Conservation (phyloP, 495 filamentous ascomycete genomes). For the Bacidia gigantensis region DNA sequence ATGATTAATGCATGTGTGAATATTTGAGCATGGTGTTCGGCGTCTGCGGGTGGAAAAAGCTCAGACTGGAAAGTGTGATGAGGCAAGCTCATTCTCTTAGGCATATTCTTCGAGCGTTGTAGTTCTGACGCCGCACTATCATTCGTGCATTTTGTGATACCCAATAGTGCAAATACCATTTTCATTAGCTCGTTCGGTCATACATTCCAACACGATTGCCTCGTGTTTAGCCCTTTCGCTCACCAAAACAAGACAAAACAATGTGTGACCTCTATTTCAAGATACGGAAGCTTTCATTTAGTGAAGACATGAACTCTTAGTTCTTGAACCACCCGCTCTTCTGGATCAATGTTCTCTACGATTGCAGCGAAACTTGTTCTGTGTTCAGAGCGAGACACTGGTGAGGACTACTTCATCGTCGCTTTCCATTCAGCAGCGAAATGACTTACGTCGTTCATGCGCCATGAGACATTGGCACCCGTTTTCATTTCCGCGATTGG, state of each 20-base stretch:
- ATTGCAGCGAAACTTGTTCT: too few species aligned
- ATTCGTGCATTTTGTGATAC: background rate
- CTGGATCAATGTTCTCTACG: too few species aligned
- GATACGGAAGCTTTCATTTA: too few species aligned
- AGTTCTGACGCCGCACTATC: background rate
- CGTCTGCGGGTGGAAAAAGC: background rate
- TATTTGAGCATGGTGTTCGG: slow-evolving; percentile 4
- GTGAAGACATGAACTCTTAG: too few species aligned
- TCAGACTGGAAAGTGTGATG: background rate
- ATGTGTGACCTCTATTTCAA: too few species aligned
- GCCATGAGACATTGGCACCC: too few species aligned
- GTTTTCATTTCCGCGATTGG: too few species aligned
- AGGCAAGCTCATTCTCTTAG: background rate
- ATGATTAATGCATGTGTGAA: slow-evolving; percentile 19
- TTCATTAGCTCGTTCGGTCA: background rate
- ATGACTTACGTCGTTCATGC: too few species aligned
- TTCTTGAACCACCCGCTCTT: too few species aligned
- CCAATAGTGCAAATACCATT: background rate
- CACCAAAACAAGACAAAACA: background rate
- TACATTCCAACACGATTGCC: background rate
- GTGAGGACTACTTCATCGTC: too few species aligned
- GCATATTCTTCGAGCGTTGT: background rate
- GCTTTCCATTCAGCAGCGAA: too few species aligned
- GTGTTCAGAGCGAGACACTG: too few species aligned
- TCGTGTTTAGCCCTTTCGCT: background rate